phyloP scores from a whole-genome alignment of 1,139 yeast genomes.

The Yamadazyma aaseri region DNA sequence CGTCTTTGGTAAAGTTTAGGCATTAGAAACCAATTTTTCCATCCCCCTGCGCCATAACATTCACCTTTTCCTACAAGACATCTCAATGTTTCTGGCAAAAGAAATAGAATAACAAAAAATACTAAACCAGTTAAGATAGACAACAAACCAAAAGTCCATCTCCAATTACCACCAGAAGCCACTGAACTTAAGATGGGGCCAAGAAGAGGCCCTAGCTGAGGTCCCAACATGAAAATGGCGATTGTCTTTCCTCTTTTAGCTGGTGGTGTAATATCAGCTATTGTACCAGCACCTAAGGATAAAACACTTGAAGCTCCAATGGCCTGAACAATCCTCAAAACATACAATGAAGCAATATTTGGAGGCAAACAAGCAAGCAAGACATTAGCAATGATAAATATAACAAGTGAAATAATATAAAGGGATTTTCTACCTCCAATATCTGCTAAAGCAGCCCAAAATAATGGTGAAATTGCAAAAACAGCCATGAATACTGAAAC shows the following conservation, averaged over 20 bases:
- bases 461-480: constrained; percentile 52
- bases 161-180: constrained; percentile 40
- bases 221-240: constrained; percentile 58
- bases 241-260: constrained; percentile 49
- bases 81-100: constrained; percentile 55
- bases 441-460: constrained; percentile 61
- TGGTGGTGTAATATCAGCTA: constrained; percentile 51
- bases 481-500: constrained; percentile 60
- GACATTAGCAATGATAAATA: constrained; percentile 47
- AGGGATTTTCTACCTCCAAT: constrained; percentile 55
- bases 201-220: constrained; percentile 56
- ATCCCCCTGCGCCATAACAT: constrained; percentile 12
- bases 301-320: constrained; percentile 56
- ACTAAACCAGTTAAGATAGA: constrained; percentile 44
- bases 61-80: constrained; percentile 56
- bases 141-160: constrained; percentile 58
- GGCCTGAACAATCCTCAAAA: constrained; percentile 50
- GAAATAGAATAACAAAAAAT: constrained; percentile 35
- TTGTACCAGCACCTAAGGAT: constrained; percentile 57
- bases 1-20: constrained; percentile 30
- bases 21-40: constrained; percentile 22
- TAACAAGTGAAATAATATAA: constrained; percentile 42
- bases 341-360: constrained; percentile 41
- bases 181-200: constrained; percentile 51
- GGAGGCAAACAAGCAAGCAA: constrained; percentile 50